Evolutionary conservation across 1,284 basidiomycete genomes (phyloP).

Genomic region (Phenoliferia sp.): DNA sequence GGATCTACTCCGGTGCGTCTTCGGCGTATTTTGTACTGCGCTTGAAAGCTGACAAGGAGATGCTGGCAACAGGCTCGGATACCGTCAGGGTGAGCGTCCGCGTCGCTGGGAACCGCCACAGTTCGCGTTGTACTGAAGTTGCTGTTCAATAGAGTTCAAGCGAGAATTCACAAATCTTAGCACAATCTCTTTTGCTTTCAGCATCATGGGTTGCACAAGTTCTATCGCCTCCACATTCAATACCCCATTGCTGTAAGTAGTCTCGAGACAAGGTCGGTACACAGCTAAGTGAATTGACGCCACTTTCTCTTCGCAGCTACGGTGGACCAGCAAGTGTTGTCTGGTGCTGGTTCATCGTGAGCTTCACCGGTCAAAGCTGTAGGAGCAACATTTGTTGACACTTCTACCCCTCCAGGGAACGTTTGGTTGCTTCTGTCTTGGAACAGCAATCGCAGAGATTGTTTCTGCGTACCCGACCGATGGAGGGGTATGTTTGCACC

Average conservation of each 20-base stretch:
- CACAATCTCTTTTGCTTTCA: slow-evolving; percentile 70
- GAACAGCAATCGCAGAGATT: slow-evolving; percentile 67
- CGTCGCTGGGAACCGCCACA: too few relatives aligned
- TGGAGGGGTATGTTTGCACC: too few relatives aligned
- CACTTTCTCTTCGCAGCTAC: too few relatives aligned
- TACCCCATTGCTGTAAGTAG: slow-evolving; percentile 65
- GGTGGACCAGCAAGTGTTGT: slow-evolving; percentile 52
- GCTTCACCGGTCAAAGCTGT: too few relatives aligned
- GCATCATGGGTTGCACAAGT: slow-evolving; percentile 71
- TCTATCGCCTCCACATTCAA: slow-evolving; percentile 77
- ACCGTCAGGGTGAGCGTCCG: not conserved
- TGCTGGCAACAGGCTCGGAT: not conserved
- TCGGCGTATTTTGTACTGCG: not conserved
- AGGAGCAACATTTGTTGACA: too few relatives aligned
- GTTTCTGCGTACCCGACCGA: slow-evolving; percentile 63
- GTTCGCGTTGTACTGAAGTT: too few relatives aligned
- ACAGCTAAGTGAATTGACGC: not conserved
- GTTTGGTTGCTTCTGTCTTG: slow-evolving; percentile 66
- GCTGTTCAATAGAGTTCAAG: slow-evolving; percentile 51
- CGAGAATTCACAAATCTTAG: slow-evolving; percentile 75
- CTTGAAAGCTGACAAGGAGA: not conserved
- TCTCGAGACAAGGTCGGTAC: not conserved
- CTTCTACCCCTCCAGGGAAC: slow-evolving; percentile 47
- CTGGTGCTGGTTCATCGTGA: slow-evolving; percentile 67
- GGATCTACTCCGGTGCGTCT: not conserved